Conservation (phyloP, 805 yeast species). For the Nakazawaea peltata region DNA sequence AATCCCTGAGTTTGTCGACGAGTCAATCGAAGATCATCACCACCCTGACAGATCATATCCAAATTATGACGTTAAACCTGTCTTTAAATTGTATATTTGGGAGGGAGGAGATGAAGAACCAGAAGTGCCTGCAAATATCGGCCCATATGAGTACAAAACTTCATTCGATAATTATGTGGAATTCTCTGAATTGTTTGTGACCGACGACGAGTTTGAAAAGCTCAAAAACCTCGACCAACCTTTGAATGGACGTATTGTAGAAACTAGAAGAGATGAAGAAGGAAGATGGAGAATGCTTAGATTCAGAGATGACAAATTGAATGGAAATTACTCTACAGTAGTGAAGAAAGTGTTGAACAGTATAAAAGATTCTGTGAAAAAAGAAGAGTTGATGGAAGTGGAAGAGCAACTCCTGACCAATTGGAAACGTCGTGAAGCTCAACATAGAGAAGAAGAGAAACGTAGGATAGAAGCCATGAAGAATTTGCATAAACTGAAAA, state of each 20-base stretch:
- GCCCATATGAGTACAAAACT: conserved; percentile 23
- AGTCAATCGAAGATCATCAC: conserved; percentile 54
- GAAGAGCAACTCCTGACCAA: conserved; percentile 46
- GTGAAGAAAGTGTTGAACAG: conserved; percentile 78
- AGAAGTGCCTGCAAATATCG: conserved; percentile 26
- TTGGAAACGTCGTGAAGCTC: conserved; percentile 56
- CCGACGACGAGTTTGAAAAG: conserved; percentile 74
- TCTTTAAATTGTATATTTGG: conserved; percentile 67
- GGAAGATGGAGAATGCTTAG: conserved; percentile 80
- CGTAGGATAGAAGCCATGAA: conserved; percentile 7
- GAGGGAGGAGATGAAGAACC: conserved; percentile 44
- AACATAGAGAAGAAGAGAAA: conserved; percentile 18
- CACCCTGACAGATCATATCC: conserved; percentile 65
- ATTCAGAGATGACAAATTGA: conserved; percentile 86
- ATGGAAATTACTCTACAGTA: conserved; percentile 78
- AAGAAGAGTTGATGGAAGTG: conserved; percentile 61
- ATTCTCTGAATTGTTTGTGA: conserved; percentile 55
- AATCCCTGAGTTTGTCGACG: conserved; percentile 53
- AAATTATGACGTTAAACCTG: conserved; percentile 79
- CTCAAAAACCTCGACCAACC: conserved; percentile 70
- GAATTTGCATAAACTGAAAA: conserved; percentile 6
- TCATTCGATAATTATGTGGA: conserved; percentile 43
- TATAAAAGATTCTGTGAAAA: conserved; percentile 78
- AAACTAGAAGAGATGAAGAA: conserved; percentile 60
- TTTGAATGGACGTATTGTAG: conserved; percentile 81